Conservation (phyloP, 768 basidiomycete genomes). For the Pholiota conissans region DNA sequence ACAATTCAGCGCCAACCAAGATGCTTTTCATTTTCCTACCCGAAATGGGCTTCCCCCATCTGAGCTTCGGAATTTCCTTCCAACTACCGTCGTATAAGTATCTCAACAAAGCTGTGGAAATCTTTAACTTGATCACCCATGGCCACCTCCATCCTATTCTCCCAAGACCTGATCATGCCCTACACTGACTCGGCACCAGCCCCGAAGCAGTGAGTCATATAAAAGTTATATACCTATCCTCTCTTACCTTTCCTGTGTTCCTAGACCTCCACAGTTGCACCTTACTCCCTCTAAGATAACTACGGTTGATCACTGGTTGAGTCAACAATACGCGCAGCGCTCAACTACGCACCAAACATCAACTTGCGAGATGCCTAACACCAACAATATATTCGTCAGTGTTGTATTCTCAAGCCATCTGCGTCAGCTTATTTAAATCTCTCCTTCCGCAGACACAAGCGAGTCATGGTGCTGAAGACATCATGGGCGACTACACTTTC, state of each 20-base stretch:
- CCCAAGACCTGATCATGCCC: slow-evolving; percentile 20
- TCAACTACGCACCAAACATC: slow-evolving; percentile 9
- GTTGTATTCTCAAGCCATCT: neutral
- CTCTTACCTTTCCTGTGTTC: neutral
- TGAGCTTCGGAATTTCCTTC: slow-evolving; percentile 20
- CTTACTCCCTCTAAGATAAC: slow-evolving; percentile 6
- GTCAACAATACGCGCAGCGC: slow-evolving; percentile 12
- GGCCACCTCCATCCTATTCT: slow-evolving; percentile 21
- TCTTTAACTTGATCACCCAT: slow-evolving; percentile 13
- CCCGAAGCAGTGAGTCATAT: slow-evolving; percentile 25
- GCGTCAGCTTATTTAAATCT: neutral
- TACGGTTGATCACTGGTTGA: slow-evolving; percentile 17
- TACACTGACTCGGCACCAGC: slow-evolving; percentile 20
- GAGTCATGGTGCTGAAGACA: neutral
- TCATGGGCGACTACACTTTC: slow-evolving; percentile 5
- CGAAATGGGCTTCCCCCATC: slow-evolving; percentile 17
- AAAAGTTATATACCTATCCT: slow-evolving; percentile 8
- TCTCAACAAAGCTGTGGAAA: slow-evolving; percentile 13
- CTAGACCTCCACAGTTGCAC: slow-evolving; percentile 1
- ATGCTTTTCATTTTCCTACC: slow-evolving; percentile 20
- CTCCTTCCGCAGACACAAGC: neutral
- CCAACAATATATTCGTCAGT: slow-evolving; percentile 4
- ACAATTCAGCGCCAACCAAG: slow-evolving; percentile 18
- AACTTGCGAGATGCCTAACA: neutral
- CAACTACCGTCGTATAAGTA: slow-evolving; percentile 29